Evolutionary conservation across 2,329 filamentous ascomycete species (phyloP), one percentile per base, ranked within the genome.

Genomic region (Acrocalymma vagum): DNA sequence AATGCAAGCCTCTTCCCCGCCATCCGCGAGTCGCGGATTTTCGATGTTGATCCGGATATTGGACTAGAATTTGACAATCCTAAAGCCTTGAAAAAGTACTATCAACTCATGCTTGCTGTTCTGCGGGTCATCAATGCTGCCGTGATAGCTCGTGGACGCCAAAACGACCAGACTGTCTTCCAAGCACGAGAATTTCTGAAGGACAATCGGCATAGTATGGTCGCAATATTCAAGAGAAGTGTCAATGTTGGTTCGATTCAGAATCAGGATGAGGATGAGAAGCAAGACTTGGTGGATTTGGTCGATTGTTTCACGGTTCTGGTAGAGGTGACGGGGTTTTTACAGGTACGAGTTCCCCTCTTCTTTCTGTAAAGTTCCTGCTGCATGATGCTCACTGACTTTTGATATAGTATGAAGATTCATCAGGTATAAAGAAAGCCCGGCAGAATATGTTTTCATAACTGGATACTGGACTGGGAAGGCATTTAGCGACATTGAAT

Each of bases 11-110:
- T 99, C 5, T 93, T 99, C 74, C 82, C 86, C 29, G 81, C 89
- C 0, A 76, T 97, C 18, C 87, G 88, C 48, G 82, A 87, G 40
- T 95, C 91, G 1, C 83, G 85, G n/a, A 79, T 97, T 15, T 99
- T 97, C 67, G 78, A 85, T 7, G 88, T 88, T 9, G 94, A 99
- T 66, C 94, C 94, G 1, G 94, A 99, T 68, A 84, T 99, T 38
- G 91, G 95, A 45, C 84, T 92, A 42, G 83, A 89, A 54, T 81
- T 86, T 39, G 79, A 85, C 38, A 86, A 90, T 55, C 76, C 82
- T 3, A 78, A 80, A 42, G 87, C 90, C 3, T 78, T 96, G 14
- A 82, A 85, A 51, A 86, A 86, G 61, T 95, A 95, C 72, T 97
- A 95, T 70, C 81, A 85, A 31, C 79, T 99, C 6, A 83, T 99